A percentile compares a stretch with the other conserved stretches of the same genome.
phyloP scores from a whole-genome alignment of 768 basidiomycete genomes.

The Phanerochaete carnosa region DNA sequence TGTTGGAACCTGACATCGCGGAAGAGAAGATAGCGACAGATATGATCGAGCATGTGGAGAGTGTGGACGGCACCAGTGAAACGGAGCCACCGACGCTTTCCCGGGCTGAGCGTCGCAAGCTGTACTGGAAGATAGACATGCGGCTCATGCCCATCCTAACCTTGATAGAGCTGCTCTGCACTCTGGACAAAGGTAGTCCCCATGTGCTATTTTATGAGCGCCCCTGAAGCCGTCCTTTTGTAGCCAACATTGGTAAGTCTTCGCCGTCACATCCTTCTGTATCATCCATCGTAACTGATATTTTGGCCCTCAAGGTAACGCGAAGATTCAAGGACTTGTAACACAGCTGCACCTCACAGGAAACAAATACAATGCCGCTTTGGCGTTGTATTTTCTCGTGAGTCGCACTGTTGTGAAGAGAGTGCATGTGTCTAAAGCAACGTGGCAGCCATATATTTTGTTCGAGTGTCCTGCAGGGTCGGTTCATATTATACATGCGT shows the following conservation, averaged over 20 bases:
- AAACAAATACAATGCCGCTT: constrained; percentile 18
- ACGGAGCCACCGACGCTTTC: constrained; percentile 46
- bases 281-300: too few species aligned
- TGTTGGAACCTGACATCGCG: neutral
- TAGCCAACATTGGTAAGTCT: neutral
- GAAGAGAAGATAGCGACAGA: neutral
- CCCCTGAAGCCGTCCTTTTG: neutral
- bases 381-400: constrained; percentile 70
- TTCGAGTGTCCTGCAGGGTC: constrained; percentile 72
- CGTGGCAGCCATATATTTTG: constrained; percentile 48
- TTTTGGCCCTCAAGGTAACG: constrained; percentile 12
- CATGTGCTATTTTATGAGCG: neutral
- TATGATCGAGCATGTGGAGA: neutral
- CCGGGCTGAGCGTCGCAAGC: constrained; percentile 40
- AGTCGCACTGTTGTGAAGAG: constrained; percentile 16
- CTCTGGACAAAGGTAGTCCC: constrained; percentile 22
- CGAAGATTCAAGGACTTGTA: constrained; percentile 27
- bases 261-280: neutral
- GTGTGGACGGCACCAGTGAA: constrained; percentile 18
- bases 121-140: constrained; percentile 21
- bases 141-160: constrained; percentile 27
- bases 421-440: neutral
- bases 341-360: constrained; percentile 26
- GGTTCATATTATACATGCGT: constrained; percentile 6
- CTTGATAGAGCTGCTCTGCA: constrained; percentile 27